Evolutionary conservation across 441 rosid genomes (phyloP).

Genomic region (Syzygium malaccense): DNA sequence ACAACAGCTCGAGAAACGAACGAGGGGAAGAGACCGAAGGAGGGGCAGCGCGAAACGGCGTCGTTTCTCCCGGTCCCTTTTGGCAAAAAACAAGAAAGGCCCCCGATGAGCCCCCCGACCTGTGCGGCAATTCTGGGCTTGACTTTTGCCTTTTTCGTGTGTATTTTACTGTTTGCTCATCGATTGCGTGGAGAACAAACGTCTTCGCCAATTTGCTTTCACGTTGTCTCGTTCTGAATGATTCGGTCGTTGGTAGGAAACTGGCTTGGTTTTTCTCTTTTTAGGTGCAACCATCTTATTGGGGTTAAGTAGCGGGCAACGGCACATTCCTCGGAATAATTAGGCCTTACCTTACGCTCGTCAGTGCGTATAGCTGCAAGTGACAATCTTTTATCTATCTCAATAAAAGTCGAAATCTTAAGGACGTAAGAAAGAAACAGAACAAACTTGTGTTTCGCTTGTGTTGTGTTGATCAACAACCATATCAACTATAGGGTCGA

Average conservation of each 20-base stretch:
- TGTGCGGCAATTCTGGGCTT: background rate
- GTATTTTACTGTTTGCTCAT: background rate
- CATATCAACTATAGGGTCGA: background rate
- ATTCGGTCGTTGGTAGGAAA: background rate
- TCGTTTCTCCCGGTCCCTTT: background rate
- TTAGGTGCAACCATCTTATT: background rate
- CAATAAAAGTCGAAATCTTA: background rate
- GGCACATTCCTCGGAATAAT: rapidly evolving
- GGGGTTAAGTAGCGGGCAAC: background rate
- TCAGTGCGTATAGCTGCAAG: too few relatives aligned
- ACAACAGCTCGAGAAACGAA: background rate
- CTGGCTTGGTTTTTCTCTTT: background rate
- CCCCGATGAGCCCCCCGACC: background rate
- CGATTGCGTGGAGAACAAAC: background rate
- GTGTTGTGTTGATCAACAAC: too few relatives aligned
- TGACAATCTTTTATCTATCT: background rate
- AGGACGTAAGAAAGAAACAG: background rate
- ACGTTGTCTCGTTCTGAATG: background rate
- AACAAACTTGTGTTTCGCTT: background rate
- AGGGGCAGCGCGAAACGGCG: too few relatives aligned
- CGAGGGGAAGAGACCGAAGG: background rate
- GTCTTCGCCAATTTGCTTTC: background rate
- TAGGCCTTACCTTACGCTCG: background rate
- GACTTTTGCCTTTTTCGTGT: background rate
- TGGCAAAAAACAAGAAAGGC: background rate